These are phyloP conservation scores for Paramecium sexaurelia DNA, from an alignment of 73 alveolate species.

Conservation along the genomic window DNA sequence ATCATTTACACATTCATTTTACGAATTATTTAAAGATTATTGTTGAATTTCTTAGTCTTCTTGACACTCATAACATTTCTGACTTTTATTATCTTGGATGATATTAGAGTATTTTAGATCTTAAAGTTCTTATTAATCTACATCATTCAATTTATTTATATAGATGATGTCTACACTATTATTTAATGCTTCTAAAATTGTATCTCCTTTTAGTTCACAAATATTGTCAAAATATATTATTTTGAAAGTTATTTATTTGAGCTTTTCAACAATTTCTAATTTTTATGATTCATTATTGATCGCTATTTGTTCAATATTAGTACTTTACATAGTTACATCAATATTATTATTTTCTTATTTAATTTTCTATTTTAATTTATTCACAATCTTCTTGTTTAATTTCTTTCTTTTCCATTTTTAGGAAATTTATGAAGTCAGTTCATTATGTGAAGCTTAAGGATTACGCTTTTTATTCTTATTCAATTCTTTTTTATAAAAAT, in stretches of 20 bases:
- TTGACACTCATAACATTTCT: background rate
- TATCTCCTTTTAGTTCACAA: background rate
- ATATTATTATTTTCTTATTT: background rate
- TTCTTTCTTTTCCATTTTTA: conserved; percentile 13
- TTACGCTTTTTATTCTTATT: background rate
- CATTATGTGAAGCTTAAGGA: background rate
- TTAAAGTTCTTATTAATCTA: background rate
- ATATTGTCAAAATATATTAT: background rate
- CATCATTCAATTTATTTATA: background rate
- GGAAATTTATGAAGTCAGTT: background rate
- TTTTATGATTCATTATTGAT: background rate
- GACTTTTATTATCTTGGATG: background rate
- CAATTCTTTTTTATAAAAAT: background rate
- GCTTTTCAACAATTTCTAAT: background rate
- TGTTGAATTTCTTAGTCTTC: background rate
- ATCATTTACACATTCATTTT: background rate
- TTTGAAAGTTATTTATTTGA: background rate
- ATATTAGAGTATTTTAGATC: background rate
- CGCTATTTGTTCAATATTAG: background rate
- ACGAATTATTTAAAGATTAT: background rate
- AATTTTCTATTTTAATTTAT: background rate
- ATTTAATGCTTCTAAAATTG: background rate
- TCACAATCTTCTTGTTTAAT: background rate
- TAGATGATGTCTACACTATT: background rate
- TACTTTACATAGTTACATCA: background rate